These are phyloP conservation scores for Diaporthe batatas DNA, from an alignment of 2,329 filamentous ascomycete species.

Conservation along the genomic window DNA sequence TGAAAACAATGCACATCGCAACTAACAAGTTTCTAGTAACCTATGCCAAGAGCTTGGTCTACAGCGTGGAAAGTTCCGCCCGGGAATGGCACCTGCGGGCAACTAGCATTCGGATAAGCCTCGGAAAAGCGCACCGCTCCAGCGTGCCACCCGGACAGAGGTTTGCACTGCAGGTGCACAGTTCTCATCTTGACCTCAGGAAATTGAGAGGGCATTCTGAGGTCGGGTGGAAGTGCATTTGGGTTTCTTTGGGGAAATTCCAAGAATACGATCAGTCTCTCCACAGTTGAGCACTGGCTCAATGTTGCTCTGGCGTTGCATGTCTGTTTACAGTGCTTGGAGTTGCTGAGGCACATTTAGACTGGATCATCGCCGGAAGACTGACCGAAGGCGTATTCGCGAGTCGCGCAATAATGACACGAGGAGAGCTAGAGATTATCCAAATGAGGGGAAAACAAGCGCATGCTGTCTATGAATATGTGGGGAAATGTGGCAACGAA, in stretches of 20 bases:
- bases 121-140: background rate
- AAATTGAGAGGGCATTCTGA: too few species aligned
- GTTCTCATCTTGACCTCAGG: too few species aligned
- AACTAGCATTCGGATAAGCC: background rate
- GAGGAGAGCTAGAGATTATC: background rate
- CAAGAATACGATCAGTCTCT: too few species aligned
- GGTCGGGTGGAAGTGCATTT: background rate
- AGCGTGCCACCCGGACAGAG: too few species aligned
- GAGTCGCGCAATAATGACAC: slow-evolving; percentile 1
- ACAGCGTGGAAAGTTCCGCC: background rate
- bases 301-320: background rate
- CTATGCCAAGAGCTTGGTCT: background rate
- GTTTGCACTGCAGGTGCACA: background rate
- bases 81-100: background rate
- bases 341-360: background rate
- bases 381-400: background rate
- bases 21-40: background rate
- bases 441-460: background rate
- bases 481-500: background rate
- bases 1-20: too few species aligned
- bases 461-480: background rate
- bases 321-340: background rate
- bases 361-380: background rate
- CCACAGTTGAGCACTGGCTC: too few species aligned
- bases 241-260: background rate